phyloP scores from a whole-genome alignment of 139 green algal species.

The Nannochloris sp. region DNA sequence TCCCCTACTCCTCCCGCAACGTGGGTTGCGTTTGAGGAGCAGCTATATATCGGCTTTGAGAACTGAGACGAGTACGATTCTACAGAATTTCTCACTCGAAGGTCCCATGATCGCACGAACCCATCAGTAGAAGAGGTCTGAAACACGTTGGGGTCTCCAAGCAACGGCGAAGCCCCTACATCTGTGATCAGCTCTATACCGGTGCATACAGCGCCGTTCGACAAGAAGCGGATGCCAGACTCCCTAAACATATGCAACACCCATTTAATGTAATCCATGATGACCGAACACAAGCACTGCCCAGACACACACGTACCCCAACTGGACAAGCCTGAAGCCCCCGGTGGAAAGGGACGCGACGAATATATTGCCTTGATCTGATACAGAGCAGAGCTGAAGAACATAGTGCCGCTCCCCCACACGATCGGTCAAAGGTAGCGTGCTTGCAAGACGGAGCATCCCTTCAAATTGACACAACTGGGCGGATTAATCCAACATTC shows the following conservation, averaged over 20 bases:
- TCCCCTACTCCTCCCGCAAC: slow-evolving; percentile 53
- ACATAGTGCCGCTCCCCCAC: slow-evolving; percentile 26
- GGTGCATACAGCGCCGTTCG: no score
- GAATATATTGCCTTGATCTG: not conserved
- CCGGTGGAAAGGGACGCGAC: not conserved
- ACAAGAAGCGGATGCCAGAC: no score
- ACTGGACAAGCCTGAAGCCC: not conserved
- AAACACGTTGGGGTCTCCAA: slow-evolving; percentile 29
- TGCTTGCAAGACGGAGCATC: slow-evolving; percentile 1
- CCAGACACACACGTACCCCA: not conserved
- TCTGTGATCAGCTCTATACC: no score
- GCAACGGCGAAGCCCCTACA: not conserved
- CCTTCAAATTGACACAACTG: not conserved
- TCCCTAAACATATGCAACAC: no score
- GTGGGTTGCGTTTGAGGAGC: slow-evolving; percentile 28
- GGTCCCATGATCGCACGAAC: slow-evolving; percentile 52
- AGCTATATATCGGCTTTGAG: slow-evolving; percentile 37
- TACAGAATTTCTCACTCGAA: slow-evolving; percentile 17
- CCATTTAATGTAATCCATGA: no score
- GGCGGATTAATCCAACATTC: no score
- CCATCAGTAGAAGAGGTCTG: slow-evolving; percentile 51
- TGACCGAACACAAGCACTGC: no score
- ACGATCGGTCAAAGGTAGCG: not conserved
- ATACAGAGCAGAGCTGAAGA: slow-evolving; percentile 18
- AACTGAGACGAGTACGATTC: slow-evolving; percentile 9